Evolutionary conservation across 208 protist genomes (phyloP).

Genomic region (Acanthamoeba rhysodes): DNA sequence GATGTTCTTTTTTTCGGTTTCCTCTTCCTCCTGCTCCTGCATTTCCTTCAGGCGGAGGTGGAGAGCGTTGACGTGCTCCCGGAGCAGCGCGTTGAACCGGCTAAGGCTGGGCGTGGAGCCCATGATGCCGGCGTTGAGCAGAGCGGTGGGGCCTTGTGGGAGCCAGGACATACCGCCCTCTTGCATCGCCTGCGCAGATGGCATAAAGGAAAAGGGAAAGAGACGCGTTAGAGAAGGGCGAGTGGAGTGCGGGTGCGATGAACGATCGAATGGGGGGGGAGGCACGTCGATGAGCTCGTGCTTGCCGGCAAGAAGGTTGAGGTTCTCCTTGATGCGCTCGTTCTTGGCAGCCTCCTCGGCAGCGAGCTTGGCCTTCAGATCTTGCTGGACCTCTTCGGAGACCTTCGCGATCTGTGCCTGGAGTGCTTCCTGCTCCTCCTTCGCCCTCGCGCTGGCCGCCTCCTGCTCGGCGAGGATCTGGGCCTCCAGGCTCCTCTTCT

Average conservation of each 20-base stretch:
- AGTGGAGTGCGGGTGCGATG: background rate
- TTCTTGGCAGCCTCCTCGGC: constrained; percentile 18
- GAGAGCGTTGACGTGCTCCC: constrained; percentile 35
- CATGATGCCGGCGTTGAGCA: background rate
- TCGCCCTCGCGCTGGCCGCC: background rate
- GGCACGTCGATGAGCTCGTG: background rate
- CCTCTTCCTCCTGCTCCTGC: constrained; percentile 45
- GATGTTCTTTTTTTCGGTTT: constrained; percentile 6
- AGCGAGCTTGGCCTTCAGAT: background rate
- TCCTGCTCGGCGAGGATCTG: background rate
- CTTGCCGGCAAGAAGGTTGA: background rate
- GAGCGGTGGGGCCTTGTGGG: background rate
- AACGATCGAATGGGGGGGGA: background rate
- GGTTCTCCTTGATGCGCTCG: background rate
- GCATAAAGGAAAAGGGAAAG: background rate
- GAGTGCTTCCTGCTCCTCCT: background rate
- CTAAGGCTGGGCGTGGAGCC: constrained; percentile 14
- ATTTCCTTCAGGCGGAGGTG: constrained; percentile 46
- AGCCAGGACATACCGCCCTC: constrained; percentile 1
- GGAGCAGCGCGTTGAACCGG: constrained; percentile 2
- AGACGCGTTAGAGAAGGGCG: background rate
- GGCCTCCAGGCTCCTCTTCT: background rate
- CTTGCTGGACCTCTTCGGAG: background rate
- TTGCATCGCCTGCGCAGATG: background rate
- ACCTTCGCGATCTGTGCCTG: background rate